Evolutionary conservation across 2,329 filamentous ascomycete genomes (phyloP), one percentile per base, ranked within the genome.

Genomic region (Fusarium sp.): DNA sequence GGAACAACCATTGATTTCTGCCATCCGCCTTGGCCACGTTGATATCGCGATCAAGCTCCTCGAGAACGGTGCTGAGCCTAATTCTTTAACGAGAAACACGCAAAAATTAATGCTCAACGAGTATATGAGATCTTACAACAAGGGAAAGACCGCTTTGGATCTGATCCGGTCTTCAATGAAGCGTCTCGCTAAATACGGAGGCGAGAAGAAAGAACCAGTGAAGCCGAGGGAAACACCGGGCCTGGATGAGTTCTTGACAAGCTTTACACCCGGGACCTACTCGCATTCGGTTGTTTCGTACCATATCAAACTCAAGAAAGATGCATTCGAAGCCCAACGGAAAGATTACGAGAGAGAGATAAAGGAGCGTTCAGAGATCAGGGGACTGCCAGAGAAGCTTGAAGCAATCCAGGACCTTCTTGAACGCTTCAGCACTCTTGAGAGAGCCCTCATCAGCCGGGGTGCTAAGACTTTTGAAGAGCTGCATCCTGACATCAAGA

Each of bases 401-500:
- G 76, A 78, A 6, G 85, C 83, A 0, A 81, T 92, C 35, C 53
- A 58, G 12, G 68, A 70, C 10, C 43, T 64, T 15, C 12, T 65
- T 7, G 28, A 15, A 36, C 48, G 48, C 4, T 70, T 67, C 3
- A 29, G 61, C 35, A 25, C 51, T 28, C 46, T 70, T 15, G 62
- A 79, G 9, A 75, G 80, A 7, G 70, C 85, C 12, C 76, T 88
- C 12, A 61, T 71, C 0, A 79, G 84, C 5, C 85, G 81, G 54
- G 87, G 84, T 1, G 91, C 84, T 3, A 92, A 92, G 74, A 83
- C 83, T 0, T 93, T 91, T 70, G 70, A 75, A 11, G 84, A 93
- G 42, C 75, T 92, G 7, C 75, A 90, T 72, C 89, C 89, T 0
- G 77, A 85, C 2, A 74, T 81, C 53, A 72, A 76, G 25, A 67